phyloP scores from a whole-genome alignment of 495 filamentous ascomycete species.

The Oidiodendron maius region DNA sequence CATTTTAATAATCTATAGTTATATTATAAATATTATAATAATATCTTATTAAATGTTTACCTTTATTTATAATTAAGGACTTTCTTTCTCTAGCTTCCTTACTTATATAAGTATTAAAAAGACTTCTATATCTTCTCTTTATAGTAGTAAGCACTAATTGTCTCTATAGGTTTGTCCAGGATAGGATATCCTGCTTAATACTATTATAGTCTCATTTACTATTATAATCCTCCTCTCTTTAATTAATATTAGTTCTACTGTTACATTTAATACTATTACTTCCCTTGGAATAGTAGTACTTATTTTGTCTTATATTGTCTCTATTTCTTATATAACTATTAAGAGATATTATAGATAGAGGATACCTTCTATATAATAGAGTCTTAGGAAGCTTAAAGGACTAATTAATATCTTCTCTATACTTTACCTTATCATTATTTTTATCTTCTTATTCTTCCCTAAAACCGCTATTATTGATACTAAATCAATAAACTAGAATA shows the following conservation, averaged over 20 bases:
- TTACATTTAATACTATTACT: slow-evolving; percentile 50
- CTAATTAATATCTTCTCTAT: slow-evolving; percentile 30
- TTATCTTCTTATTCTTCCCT: slow-evolving; percentile 40
- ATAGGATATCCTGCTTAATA: slow-evolving; percentile 48
- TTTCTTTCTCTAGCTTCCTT: slow-evolving; percentile 39
- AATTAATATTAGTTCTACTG: slow-evolving; percentile 53
- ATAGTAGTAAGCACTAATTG: slow-evolving; percentile 21
- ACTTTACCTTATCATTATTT: slow-evolving; percentile 27
- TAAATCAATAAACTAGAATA: slow-evolving; percentile 40
- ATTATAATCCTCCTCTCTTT: slow-evolving; percentile 49
- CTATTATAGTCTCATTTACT: slow-evolving; percentile 38
- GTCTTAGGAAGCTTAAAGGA: slow-evolving; percentile 28
- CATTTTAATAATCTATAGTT: slow-evolving; percentile 32
- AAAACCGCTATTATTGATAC: slow-evolving; percentile 23
- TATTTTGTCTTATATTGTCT: slow-evolving; percentile 43
- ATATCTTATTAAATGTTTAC: slow-evolving; percentile 49
- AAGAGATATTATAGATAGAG: slow-evolving; percentile 26
- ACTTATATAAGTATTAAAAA: slow-evolving; percentile 39
- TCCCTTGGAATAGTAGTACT: slow-evolving; percentile 39
- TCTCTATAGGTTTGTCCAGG: slow-evolving; percentile 22
- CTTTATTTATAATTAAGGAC: slow-evolving; percentile 44
- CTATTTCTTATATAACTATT: slow-evolving; percentile 20
- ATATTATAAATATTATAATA: slow-evolving; percentile 34
- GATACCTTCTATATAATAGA: slow-evolving; percentile 37
- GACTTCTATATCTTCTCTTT: slow-evolving; percentile 16